These are phyloP conservation scores for Wilcoxina mikolae DNA, from an alignment of 495 filamentous ascomycete genomes.

Conservation along the genomic window DNA sequence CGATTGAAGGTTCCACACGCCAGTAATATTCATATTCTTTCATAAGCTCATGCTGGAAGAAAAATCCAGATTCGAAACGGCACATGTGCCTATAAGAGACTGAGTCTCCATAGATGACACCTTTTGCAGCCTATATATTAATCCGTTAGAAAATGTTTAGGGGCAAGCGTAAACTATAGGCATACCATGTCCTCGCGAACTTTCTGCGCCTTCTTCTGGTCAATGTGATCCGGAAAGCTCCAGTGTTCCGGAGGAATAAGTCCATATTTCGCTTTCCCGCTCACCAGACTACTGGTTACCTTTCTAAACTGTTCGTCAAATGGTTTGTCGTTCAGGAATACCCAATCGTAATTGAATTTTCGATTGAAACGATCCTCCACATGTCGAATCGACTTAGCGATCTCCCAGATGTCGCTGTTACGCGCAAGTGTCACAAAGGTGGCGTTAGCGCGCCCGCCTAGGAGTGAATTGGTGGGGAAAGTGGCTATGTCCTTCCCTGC, in stretches of 20 bases:
- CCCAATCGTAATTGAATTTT: slow-evolving; percentile 96
- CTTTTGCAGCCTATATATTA: slow-evolving; percentile 32
- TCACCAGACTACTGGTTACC: slow-evolving; percentile 75
- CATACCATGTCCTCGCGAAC: slow-evolving; percentile 66
- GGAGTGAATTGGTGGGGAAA: slow-evolving; percentile 37
- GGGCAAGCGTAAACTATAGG: background rate
- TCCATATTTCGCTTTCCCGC: slow-evolving; percentile 79
- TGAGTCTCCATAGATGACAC: slow-evolving; percentile 92
- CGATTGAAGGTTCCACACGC: slow-evolving; percentile 78
- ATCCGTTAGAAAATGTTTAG: too few species aligned
- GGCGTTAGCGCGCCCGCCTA: slow-evolving; percentile 68
- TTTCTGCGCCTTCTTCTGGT: slow-evolving; percentile 66
- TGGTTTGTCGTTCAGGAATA: slow-evolving; percentile 89
- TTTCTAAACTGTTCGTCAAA: slow-evolving; percentile 89
- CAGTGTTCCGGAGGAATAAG: slow-evolving; percentile 71
- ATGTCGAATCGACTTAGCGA: slow-evolving; percentile 81
- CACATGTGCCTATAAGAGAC: slow-evolving; percentile 89
- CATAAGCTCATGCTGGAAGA: slow-evolving; percentile 74
- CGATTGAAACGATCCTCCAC: slow-evolving; percentile 96
- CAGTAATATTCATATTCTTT: slow-evolving; percentile 83
- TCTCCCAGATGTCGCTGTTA: slow-evolving; percentile 90
- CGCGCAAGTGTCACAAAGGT: slow-evolving; percentile 93
- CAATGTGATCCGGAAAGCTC: slow-evolving; percentile 78
- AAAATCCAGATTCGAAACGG: slow-evolving; percentile 84
- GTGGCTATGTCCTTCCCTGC: slow-evolving; percentile 7